Base-by-base conservation (phyloP, 225 moss, liverwort and hornwort genomes). In the Polytrichum formosum region DNA sequence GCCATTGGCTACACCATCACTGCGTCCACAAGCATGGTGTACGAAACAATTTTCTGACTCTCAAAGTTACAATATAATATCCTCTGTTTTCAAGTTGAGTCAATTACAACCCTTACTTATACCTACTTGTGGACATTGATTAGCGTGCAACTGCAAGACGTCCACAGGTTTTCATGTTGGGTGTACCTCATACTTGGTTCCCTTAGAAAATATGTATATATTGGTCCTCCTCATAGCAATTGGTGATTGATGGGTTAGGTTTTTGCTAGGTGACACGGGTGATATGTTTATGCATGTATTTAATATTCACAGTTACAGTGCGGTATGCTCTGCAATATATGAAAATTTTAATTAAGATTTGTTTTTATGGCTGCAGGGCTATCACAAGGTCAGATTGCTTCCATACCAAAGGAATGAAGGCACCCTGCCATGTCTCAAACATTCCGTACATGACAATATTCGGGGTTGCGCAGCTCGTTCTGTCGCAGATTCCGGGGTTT, bases 401-500 rank as follows among this genome's bases (percentile, higher is more conserved):
- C 66, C 91, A 91, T 67, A 68, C 56, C 53, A 70, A 74, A 26
- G 80, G 80, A 53, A 74, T 70, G 3, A 67, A 69, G 30, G 83
- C 83, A 56, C 73, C 73, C 53, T 93, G 93, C 70, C 81, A 83
- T 68, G 85, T 83, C 10, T 89, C 91, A 35, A 84, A 87, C 77
- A 84, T 78, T 33, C 74, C 80, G 18, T 93, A 91, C 74, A 91
- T 93, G 83, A 77, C 75, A n/a, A 64, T 85, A 65, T 93, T 93
- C 75, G 93, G 91, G 56, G 66, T 81, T 18, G 73, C 77, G 53
- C 85, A 93, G 80, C 79, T 93, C 20, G 54, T 89, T 19, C 81
- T 93, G 63, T 91, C 93, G 67, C 93, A 93, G 77, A 91, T 93
- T 18, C 91, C 87, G 28, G 76, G 88, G 65, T 91, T 93, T 72